phyloP scores from a whole-genome alignment of 2,329 filamentous ascomycete genomes.

The Samsoniella hepiali region DNA sequence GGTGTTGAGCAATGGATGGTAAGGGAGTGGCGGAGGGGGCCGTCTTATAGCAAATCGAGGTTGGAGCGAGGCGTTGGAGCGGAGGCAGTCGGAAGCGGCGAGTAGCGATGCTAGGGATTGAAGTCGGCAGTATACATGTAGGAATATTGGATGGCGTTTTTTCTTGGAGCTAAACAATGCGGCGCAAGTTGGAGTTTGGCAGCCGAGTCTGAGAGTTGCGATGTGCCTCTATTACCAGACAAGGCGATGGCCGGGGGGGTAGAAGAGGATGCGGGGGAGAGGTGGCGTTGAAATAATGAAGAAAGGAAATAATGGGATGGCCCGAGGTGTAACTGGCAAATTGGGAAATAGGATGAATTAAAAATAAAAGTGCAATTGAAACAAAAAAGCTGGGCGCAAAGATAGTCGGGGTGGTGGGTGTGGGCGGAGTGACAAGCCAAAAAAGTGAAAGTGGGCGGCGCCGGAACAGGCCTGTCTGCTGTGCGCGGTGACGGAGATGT shows the following conservation, averaged over 20 bases:
- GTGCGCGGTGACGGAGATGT: background rate
- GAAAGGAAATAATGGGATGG: background rate
- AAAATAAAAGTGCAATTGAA: background rate
- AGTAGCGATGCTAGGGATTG: background rate
- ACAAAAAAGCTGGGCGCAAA: constrained; percentile 3
- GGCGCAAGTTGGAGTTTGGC: background rate
- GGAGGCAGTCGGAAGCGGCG: background rate
- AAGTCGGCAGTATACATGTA: background rate
- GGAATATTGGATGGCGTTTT: background rate
- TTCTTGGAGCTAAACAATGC: background rate
- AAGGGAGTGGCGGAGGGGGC: background rate
- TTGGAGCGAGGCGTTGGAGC: background rate
- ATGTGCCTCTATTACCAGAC: constrained; percentile 6
- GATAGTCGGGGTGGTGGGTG: constrained; percentile 7
- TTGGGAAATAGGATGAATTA: background rate
- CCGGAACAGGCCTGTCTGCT: constrained; percentile 5
- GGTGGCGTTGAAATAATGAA: background rate
- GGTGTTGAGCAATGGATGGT: background rate
- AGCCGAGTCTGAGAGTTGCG: background rate
- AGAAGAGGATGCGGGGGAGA: background rate
- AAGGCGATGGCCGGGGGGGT: background rate
- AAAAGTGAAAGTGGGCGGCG: background rate
- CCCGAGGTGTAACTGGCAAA: background rate
- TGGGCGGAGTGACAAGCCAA: constrained; percentile 12
- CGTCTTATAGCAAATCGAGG: constrained; percentile 2